Evolutionary conservation across 352 stramenopile genomes (phyloP).

Genomic region (Vaucheria bursata): DNA sequence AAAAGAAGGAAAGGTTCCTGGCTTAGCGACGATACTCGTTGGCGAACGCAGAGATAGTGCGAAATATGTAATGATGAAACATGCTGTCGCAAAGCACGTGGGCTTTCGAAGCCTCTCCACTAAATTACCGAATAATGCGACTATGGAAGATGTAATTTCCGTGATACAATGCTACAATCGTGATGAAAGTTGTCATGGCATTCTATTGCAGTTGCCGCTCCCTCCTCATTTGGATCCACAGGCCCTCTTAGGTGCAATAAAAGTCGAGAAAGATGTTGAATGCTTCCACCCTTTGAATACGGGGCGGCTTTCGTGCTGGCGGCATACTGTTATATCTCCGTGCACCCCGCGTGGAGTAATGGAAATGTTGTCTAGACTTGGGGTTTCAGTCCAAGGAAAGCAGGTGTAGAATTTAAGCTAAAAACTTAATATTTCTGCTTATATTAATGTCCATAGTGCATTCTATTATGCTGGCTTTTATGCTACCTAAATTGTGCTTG

Average conservation of each 20-base stretch:
- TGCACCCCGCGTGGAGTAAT: constrained; percentile 94
- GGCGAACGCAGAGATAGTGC: constrained; percentile 82
- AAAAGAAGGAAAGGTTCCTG: constrained; percentile 52
- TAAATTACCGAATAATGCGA: constrained; percentile 50
- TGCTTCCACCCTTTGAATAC: constrained; percentile 94
- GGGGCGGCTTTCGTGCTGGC: constrained; percentile 71
- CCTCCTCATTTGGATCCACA: constrained; percentile 81
- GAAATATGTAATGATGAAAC: constrained; percentile 89
- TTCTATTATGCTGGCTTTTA: too few species aligned
- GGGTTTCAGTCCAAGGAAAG: constrained; percentile 78
- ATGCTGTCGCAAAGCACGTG: constrained; percentile 82
- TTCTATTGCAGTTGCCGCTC: constrained; percentile 91
- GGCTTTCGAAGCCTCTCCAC: constrained; percentile 70
- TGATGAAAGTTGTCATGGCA: constrained; percentile 71
- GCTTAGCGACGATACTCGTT: constrained; percentile 92
- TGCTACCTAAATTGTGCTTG: too few species aligned
- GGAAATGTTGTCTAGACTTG: constrained; percentile 79
- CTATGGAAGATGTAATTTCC: constrained; percentile 45
- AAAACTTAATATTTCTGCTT: too few species aligned
- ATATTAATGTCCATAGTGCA: too few species aligned
- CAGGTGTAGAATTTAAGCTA: too few species aligned
- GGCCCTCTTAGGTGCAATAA: constrained; percentile 80
- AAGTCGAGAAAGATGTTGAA: constrained; percentile 90
- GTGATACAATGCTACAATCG: constrained; percentile 4
- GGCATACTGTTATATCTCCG: constrained; percentile 59